phyloP scores from a whole-genome alignment of 164 flowering plant genomes.

The Vitis vinifera region DNA sequence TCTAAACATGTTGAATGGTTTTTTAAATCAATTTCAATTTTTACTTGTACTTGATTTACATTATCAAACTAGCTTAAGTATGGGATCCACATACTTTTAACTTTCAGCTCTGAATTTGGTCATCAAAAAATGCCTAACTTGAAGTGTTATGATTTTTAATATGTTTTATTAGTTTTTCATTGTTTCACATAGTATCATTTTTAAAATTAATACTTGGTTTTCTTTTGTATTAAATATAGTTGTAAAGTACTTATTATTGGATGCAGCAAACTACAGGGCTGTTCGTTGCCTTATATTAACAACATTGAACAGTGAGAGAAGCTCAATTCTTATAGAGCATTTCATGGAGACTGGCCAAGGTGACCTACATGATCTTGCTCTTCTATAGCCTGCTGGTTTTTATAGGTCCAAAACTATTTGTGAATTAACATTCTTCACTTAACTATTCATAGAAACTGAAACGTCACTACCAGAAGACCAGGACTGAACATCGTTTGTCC shows the following conservation, averaged over 20 bases:
- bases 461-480: background rate
- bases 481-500: background rate
- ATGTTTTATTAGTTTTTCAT: background rate
- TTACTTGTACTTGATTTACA: too few relatives aligned
- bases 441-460: background rate
- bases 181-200: background rate
- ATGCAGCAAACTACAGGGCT: conserved; percentile 85
- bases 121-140: too few relatives aligned
- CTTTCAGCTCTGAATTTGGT: too few relatives aligned
- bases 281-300: conserved; percentile 78
- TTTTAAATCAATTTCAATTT: too few relatives aligned
- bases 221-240: background rate
- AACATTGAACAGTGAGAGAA: conserved; percentile 75
- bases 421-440: background rate
- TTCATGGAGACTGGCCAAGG: conserved; percentile 83
- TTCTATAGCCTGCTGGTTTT: background rate
- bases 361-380: conserved; percentile 19
- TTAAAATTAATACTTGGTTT: background rate
- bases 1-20: too few relatives aligned
- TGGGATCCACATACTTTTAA: too few relatives aligned
- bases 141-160: background rate
- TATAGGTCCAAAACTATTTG: background rate
- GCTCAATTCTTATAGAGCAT: conserved; percentile 74
- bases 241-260: conserved; percentile 2
- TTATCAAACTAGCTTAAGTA: too few relatives aligned